Conservation (phyloP, 148 eudicot species). For the Amaranthus palmeri region DNA sequence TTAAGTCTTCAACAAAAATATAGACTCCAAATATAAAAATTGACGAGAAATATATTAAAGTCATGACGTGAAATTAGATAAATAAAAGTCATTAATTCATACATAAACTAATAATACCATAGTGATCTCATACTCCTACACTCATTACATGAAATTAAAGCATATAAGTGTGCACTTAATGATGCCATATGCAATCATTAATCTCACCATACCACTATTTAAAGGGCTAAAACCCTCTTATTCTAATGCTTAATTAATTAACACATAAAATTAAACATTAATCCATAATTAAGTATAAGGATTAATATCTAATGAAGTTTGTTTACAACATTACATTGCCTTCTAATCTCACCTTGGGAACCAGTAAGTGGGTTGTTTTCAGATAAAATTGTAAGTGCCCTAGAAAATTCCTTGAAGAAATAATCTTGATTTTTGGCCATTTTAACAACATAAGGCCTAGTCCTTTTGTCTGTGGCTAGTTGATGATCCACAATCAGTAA, state of each 20-base stretch:
- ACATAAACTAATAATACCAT: no score
- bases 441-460: conserved; percentile 75
- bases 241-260: conserved; percentile 14
- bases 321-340: conserved; percentile 82
- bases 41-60: no score
- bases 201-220: conserved; percentile 18
- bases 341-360: conserved; percentile 81
- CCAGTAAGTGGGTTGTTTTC: conserved; percentile 97
- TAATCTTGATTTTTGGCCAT: conserved; percentile 91
- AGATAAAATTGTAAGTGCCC: conserved; percentile 68
- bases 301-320: conserved; percentile 48
- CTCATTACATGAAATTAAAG: conserved; percentile 19
- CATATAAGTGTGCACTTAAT: conserved; percentile 15
- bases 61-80: no score
- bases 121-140: not conserved
- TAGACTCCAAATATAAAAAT: no score
- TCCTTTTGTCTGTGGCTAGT: conserved; percentile 76
- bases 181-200: conserved; percentile 24
- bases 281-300: not conserved
- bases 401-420: conserved; percentile 74
- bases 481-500: conserved; percentile 89
- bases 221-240: conserved; percentile 21
- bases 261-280: not conserved
- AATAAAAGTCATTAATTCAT: no score
- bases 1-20: no score